Evolutionary conservation across 202 grass and related monocot genomes (phyloP).

Genomic region (Setaria italica): DNA sequence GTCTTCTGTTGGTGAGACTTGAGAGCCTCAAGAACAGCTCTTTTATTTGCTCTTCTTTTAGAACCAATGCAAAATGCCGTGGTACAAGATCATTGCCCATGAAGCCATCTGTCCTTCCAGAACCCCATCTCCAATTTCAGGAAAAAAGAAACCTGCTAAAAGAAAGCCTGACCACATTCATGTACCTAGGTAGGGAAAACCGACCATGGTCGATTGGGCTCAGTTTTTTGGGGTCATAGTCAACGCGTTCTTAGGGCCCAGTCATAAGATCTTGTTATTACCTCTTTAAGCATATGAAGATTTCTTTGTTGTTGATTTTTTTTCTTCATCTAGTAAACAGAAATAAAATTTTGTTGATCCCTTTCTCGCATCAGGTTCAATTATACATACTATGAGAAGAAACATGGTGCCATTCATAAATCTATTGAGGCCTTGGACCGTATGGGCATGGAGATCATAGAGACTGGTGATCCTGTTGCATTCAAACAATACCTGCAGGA

Average conservation of each 20-base stretch:
- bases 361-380: conserved; percentile 70
- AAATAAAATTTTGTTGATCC: conserved; percentile 36
- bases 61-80: no score
- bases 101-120: neutral
- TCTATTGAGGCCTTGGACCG: conserved; percentile 93
- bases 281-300: neutral
- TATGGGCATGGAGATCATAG: conserved; percentile 95
- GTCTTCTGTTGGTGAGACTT: no score
- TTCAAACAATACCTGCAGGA: conserved; percentile 81
- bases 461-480: conserved; percentile 71
- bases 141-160: neutral
- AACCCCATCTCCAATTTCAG: neutral
- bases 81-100: no score
- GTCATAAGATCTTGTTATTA: neutral
- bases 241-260: neutral
- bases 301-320: conserved; percentile 12
- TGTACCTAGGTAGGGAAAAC: neutral
- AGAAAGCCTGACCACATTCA: neutral
- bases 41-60: no score
- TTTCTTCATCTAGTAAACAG: neutral
- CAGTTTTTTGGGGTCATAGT: neutral
- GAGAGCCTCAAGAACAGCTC: no score
- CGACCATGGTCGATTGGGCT: neutral
- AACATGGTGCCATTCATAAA: conserved; percentile 79
- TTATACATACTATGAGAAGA: conserved; percentile 89